Base-by-base conservation (phyloP, 2,329 filamentous ascomycete species). In the Dactylellina sp. region DNA sequence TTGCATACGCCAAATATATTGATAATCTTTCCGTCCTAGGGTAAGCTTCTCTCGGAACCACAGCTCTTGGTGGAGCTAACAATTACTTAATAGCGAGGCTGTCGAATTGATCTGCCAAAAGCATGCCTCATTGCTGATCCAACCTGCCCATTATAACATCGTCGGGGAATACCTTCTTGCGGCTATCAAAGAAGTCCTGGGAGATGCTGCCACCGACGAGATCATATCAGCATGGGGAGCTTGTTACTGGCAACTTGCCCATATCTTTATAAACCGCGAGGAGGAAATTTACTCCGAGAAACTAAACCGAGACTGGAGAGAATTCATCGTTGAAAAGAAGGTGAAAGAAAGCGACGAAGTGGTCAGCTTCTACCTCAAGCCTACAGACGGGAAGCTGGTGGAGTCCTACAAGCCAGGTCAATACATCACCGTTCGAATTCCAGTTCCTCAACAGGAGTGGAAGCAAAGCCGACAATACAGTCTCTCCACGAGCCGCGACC, bases 391-490 rank as follows among this genome's bases (percentile, higher is more conserved):
- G 49, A 78, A 83, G 55, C 80, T 81, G 2, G 82, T 93, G 11
- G 89, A 89, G 0, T 50, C 76, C 0, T 93, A 86, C 82, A 83
- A 85, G 44, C 89, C 91, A 0, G 91, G 91, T 37, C 90, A 93
- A 81, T 93, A 92, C 79, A 85, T 92, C 78, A 89, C 87, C 44
- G 80, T 93, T 59, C 86, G 86, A 76, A 80, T 90, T 0, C 82
- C 85, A 49, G 84, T 92, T 0, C 86, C 88, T 0, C 83, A 84
- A 52, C 83, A 90, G 20, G 85, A 86, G n/a, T 84, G 89, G 76
- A 81, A 84, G 68, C 91, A 94, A 81, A 87, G 88, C 66, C 83
- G 91, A 63, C 91, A 94, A 82, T 94, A 92, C 83, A 91, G 88
- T 50, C 83, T 94, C 64, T 90, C 87, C 78, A 88, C 91, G 77